phyloP scores from a whole-genome alignment of 2,329 filamentous ascomycete species.

The Ascosphaera acerosa region DNA sequence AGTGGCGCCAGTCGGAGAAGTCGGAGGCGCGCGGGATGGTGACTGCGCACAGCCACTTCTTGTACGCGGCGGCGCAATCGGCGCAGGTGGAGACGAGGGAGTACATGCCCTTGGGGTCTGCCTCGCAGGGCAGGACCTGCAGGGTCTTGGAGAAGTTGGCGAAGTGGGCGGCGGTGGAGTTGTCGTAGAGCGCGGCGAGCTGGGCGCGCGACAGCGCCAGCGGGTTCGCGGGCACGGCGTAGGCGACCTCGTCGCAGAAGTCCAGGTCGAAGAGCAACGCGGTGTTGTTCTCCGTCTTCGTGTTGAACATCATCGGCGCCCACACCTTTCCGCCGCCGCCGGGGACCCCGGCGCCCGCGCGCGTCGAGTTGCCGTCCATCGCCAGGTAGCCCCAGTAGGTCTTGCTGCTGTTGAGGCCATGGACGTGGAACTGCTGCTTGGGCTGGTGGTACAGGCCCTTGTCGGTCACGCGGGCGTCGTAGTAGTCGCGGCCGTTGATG shows the following conservation, averaged over 20 bases:
- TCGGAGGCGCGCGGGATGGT: slow-evolving; percentile 82
- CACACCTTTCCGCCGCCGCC: slow-evolving; percentile 59
- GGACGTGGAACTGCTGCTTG: slow-evolving; percentile 73
- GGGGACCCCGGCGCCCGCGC: slow-evolving; percentile 27
- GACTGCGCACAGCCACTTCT: slow-evolving; percentile 83
- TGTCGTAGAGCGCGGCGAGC: slow-evolving; percentile 53
- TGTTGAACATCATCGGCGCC: slow-evolving; percentile 44
- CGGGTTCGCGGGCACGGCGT: slow-evolving; percentile 67
- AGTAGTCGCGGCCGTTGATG: slow-evolving; percentile 32
- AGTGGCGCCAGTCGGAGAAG: slow-evolving; percentile 32
- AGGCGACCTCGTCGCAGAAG: slow-evolving; percentile 72
- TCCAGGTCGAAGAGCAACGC: slow-evolving; percentile 64
- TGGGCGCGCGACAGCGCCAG: slow-evolving; percentile 30
- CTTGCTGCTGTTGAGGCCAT: slow-evolving; percentile 44
- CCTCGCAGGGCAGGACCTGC: slow-evolving; percentile 65
- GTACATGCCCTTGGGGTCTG: slow-evolving; percentile 45
- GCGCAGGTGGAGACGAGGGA: slow-evolving; percentile 53
- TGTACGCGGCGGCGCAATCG: slow-evolving; percentile 62
- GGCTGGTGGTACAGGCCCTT: slow-evolving; percentile 40
- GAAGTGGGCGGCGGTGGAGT: slow-evolving; percentile 43
- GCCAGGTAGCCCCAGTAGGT: slow-evolving; percentile 51
- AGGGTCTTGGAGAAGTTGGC: slow-evolving; percentile 57
- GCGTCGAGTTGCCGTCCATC: slow-evolving; percentile 29
- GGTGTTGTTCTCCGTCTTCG: slow-evolving; percentile 64
- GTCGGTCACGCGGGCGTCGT: slow-evolving; percentile 39